Percentiles rank a stretch among this genome's conserved stretches.
Conservation (phyloP, 148 eudicot genomes). For the Arctostaphylos glauca region DNA sequence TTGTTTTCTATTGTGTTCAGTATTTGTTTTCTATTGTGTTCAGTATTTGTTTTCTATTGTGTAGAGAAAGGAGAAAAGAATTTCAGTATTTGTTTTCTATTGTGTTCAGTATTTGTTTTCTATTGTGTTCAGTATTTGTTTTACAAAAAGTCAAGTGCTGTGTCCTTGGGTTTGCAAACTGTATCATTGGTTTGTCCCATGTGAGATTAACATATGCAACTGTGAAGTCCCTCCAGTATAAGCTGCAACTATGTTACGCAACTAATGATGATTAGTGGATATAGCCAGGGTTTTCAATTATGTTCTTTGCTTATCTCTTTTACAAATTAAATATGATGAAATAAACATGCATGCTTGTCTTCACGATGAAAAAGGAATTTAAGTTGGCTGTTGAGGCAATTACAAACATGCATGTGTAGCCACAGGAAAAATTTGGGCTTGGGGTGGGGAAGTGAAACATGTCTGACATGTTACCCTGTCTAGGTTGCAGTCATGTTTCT, state of each 20-base stretch:
- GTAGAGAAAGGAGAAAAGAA: too few species aligned
- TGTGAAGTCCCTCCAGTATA: constrained; percentile 1
- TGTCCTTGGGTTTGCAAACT: not conserved
- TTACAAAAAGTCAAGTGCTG: not conserved
- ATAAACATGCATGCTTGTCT: not conserved
- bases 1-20: too few species aligned
- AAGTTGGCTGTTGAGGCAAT: not conserved
- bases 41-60: too few species aligned
- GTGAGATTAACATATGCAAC: not conserved
- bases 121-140: too few species aligned
- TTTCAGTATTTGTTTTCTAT: too few species aligned
- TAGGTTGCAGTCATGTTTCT: not conserved
- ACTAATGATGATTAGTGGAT: constrained; percentile 6
- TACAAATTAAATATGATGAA: not conserved
- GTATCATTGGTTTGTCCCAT: not conserved
- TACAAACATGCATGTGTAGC: not conserved
- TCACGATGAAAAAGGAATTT: too few species aligned
- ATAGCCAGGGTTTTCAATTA: not conserved
- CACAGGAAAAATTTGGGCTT: not conserved
- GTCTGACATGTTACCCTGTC: not conserved
- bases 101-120: too few species aligned
- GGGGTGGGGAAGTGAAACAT: not conserved
- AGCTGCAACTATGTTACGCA: not conserved
- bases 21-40: too few species aligned
- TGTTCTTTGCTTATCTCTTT: not conserved